phyloP scores from a whole-genome alignment of 331 rosid genomes.

The Acacia concinna region DNA sequence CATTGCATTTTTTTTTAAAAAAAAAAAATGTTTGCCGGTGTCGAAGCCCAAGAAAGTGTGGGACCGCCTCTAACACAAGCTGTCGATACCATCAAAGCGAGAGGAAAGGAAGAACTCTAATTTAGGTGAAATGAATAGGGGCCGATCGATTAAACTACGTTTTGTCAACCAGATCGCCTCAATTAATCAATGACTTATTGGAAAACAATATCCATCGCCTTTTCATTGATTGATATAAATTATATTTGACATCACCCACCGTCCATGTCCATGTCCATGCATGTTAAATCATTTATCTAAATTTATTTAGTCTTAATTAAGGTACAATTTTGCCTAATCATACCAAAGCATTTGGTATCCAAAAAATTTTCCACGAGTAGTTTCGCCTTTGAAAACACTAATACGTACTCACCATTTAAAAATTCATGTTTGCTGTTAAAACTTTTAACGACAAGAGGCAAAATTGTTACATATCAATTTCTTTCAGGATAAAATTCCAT shows the following conservation, averaged over 20 bases:
- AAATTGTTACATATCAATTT: no score
- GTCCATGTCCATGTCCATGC: not conserved
- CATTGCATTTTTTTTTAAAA: constrained; percentile 21
- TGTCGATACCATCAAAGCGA: constrained; percentile 5
- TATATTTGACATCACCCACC: constrained; percentile 23
- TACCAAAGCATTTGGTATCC: no score
- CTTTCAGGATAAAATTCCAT: no score
- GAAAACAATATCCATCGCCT: constrained; percentile 36
- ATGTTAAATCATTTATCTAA: not conserved
- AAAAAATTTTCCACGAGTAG: no score
- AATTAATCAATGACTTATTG: constrained; percentile 22
- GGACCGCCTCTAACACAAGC: constrained; percentile 23
- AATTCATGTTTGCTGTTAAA: no score
- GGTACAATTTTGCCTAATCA: no score
- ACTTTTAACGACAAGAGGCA: no score
- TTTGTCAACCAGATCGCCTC: constrained; percentile 27
- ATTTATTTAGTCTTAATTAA: not conserved
- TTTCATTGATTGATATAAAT: constrained; percentile 30
- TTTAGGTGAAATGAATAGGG: constrained; percentile 8
- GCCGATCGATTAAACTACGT: not conserved
- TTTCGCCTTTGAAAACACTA: no score
- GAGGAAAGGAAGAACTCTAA: not conserved
- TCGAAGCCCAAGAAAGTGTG: constrained; percentile 15
- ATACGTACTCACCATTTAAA: no score
- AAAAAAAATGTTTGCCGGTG: not conserved